phyloP scores from a whole-genome alignment of 495 filamentous ascomycete species.

The Cercophora scortea region DNA sequence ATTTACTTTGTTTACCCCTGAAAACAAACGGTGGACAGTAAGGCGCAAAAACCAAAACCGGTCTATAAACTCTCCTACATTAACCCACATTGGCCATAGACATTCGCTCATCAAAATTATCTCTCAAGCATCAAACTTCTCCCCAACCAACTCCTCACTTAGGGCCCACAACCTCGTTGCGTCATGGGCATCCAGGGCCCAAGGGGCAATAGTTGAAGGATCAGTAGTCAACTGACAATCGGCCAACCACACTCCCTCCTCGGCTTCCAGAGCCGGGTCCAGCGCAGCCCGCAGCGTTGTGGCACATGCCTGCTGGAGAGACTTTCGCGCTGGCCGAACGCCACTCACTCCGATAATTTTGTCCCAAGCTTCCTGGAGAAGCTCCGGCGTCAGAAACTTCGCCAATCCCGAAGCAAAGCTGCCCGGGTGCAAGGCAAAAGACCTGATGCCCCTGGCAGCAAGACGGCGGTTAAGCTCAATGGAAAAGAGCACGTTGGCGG shows the following conservation, averaged over 20 bases:
- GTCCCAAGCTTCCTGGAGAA: conserved; percentile 20
- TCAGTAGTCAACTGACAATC: conserved; percentile 23
- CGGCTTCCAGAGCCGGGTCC: conserved; percentile 22
- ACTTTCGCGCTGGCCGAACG: conserved; percentile 11
- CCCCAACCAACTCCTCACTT: conserved; percentile 35
- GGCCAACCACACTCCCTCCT: conserved; percentile 34
- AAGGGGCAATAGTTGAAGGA: conserved; percentile 22
- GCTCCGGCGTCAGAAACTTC: conserved; percentile 11
- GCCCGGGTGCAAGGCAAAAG: conserved; percentile 40
- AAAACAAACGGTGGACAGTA: no score
- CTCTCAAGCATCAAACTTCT: conserved; percentile 22
- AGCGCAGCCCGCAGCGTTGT: conserved; percentile 36
- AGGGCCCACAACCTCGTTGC: conserved; percentile 31
- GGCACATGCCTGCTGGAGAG: conserved; percentile 32
- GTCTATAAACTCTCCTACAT: no score
- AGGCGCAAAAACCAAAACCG: no score
- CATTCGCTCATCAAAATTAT: no score
- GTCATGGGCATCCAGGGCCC: conserved; percentile 39
- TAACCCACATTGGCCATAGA: no score
- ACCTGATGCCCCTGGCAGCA: conserved; percentile 14
- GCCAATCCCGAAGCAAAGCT: conserved; percentile 27
- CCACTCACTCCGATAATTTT: neutral
- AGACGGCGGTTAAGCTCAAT: conserved; percentile 40
- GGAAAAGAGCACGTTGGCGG: conserved; percentile 51
- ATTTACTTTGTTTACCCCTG: no score